Base-by-base conservation (phyloP, 352 stramenopile species). In the Phytophthora pistaciae region DNA sequence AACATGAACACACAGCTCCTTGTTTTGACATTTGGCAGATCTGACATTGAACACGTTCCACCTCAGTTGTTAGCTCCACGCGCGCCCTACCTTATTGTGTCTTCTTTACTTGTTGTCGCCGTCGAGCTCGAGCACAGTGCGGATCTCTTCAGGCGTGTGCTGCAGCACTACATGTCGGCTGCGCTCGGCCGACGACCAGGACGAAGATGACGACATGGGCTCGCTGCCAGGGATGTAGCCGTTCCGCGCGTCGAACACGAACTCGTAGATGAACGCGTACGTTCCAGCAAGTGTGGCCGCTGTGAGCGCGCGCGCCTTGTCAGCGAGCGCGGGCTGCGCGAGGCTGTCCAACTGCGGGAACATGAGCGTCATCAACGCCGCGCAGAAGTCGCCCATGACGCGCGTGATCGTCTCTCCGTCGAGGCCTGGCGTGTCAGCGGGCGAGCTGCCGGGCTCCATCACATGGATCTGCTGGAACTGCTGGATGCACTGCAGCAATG, bases 111-210 rank as follows among this genome's bases (percentile, higher is more conserved):
- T 69, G 50, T 10, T 49, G n/a, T 76, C 70, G 62, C 60, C 86
- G 21, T 90, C 84, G 46, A 91, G 75, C 52, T 93, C 86, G 8
- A 93, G 72, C 36, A 91, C 73, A 0, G 83, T 91, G 21, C 82
- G 82, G 10, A 93, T 76, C 61, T 92, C 79, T 31, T 88, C 74
- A 9, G 83, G 81, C 44, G 86, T 84, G 70, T 91, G 86, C 21
- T 76, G 69, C n/a, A 93, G 59, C 36, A 84, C 76, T 3, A 80
- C 74, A 40, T 65, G 67, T 11, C 65, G 73, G 38, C 46, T 72
- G 3, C 23, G 53, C 36, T 71, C 69, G 0, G 55, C 62, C 5
- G 69, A 29, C 14, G 58, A 64, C 53, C 56, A 65, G 25, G 64
- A 71, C 1, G 63, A 56, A 0, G 66, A 71, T 0, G 52, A 78